Evolutionary conservation across 805 yeast genomes (phyloP).

Genomic region (Pichia nanzhaoensis): DNA sequence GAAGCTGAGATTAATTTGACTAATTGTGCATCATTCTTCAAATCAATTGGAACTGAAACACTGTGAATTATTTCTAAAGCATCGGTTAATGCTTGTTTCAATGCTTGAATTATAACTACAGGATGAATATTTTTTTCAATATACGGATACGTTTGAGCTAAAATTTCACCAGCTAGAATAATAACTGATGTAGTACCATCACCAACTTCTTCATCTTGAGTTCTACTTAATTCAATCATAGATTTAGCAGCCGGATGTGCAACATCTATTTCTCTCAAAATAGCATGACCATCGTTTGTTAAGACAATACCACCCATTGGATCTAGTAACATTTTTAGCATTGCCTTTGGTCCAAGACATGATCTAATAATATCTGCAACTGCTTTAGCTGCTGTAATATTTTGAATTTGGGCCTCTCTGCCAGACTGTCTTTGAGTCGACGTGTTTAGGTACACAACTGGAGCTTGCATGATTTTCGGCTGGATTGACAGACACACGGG

Average conservation of each 20-base stretch:
- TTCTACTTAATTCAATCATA: slow-evolving; percentile 93
- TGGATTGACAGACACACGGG: no score
- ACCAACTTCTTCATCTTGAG: slow-evolving; percentile 96
- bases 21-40: slow-evolving; percentile 81
- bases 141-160: slow-evolving; percentile 92
- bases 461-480: slow-evolving; percentile 57
- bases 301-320: slow-evolving; percentile 96
- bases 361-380: slow-evolving; percentile 97
- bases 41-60: slow-evolving; percentile 79
- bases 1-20: slow-evolving; percentile 78
- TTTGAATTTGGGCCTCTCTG: slow-evolving; percentile 93
- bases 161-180: slow-evolving; percentile 92
- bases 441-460: slow-evolving; percentile 80
- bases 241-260: slow-evolving; percentile 99
- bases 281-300: slow-evolving; percentile 98
- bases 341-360: slow-evolving; percentile 97
- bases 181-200: slow-evolving; percentile 93
- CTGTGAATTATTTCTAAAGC: slow-evolving; percentile 82
- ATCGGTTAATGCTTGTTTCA: slow-evolving; percentile 84
- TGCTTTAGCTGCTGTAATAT: slow-evolving; percentile 98
- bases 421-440: slow-evolving; percentile 91
- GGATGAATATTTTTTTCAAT: slow-evolving; percentile 95
- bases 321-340: slow-evolving; percentile 95
- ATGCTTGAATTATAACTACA: slow-evolving; percentile 89
- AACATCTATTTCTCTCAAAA: slow-evolving; percentile 91